Evolutionary conservation across 139 green algal genomes (phyloP).

Genomic region (Medakamo hakoo): DNA sequence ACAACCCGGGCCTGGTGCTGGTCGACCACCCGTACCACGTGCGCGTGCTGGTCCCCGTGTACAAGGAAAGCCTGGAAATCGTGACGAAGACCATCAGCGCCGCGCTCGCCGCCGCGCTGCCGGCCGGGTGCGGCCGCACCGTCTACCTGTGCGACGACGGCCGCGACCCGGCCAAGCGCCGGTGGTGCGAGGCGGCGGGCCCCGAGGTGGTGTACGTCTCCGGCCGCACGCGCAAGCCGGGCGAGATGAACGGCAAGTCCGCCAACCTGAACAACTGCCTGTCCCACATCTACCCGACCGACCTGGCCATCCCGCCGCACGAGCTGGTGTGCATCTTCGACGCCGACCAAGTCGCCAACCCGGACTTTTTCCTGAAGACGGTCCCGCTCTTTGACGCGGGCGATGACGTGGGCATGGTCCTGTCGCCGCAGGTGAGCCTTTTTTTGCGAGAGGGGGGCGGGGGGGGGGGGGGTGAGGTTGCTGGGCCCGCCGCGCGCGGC

Average conservation of each 20-base stretch:
- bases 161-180: slow-evolving; percentile 28
- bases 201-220: slow-evolving; percentile 45
- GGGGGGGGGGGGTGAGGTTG: background rate
- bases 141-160: slow-evolving; percentile 45
- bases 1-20: slow-evolving; percentile 1
- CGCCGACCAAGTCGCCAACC: slow-evolving; percentile 45
- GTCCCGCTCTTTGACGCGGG: slow-evolving; percentile 39
- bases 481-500: too few species aligned
- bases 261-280: slow-evolving; percentile 60
- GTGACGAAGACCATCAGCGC: slow-evolving; percentile 30
- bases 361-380: slow-evolving; percentile 62
- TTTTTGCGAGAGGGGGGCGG: slow-evolving; percentile 9
- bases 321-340: slow-evolving; percentile 67
- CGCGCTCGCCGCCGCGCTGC: slow-evolving; percentile 23
- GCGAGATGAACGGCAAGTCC: slow-evolving; percentile 69
- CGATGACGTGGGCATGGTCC: slow-evolving; percentile 38
- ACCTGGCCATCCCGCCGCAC: slow-evolving; percentile 23
- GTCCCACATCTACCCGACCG: slow-evolving; percentile 34
- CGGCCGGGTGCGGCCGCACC: slow-evolving; percentile 22
- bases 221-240: slow-evolving; percentile 33
- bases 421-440: slow-evolving; percentile 20
- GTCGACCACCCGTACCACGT: slow-evolving; percentile 32
- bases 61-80: slow-evolving; percentile 43
- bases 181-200: slow-evolving; percentile 17
- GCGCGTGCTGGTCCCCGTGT: slow-evolving; percentile 37